Percentiles rank a stretch among this genome's conserved stretches.
Evolutionary conservation across 2,329 filamentous ascomycete species (phyloP).

Genomic region (Alternaria angustiovoidea): DNA sequence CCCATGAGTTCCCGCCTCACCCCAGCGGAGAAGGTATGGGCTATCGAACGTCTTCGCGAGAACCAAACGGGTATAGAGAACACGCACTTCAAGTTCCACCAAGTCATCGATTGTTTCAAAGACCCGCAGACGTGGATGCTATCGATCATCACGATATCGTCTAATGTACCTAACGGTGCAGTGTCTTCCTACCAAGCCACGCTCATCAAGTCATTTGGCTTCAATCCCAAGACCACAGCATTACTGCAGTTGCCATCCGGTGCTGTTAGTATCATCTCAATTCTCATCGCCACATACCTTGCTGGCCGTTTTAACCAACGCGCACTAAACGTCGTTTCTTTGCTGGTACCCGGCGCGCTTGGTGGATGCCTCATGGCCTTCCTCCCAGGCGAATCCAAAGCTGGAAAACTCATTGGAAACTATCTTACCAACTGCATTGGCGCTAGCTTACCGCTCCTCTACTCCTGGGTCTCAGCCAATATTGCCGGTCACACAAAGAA

Average conservation of each 20-base stretch:
- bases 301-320: conserved; percentile 36
- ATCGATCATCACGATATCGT: conserved; percentile 43
- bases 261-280: conserved; percentile 29
- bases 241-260: conserved; percentile 42
- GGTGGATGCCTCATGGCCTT: conserved; percentile 35
- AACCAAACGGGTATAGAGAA: conserved; percentile 63
- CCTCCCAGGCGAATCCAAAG: conserved; percentile 22
- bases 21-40: conserved; percentile 29
- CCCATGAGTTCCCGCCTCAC: conserved; percentile 36
- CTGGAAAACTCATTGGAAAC: conserved; percentile 39
- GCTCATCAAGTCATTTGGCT: conserved; percentile 48
- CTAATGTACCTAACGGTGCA: conserved; percentile 50
- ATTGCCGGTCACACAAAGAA: conserved; percentile 52
- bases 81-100: conserved; percentile 56
- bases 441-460: conserved; percentile 39
- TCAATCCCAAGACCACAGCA: conserved; percentile 42
- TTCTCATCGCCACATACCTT: conserved; percentile 33
- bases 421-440: conserved; percentile 59
- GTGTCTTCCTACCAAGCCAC: conserved; percentile 44
- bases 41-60: conserved; percentile 53
- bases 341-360: conserved; percentile 30
- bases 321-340: conserved; percentile 25
- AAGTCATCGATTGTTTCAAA: conserved; percentile 56
- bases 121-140: conserved; percentile 53
- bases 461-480: conserved; percentile 59